A percentile compares a stretch with the other conserved stretches of the same genome.
Conservation (phyloP, 257 asterid species). For the Nicotiana obtusifolia region DNA sequence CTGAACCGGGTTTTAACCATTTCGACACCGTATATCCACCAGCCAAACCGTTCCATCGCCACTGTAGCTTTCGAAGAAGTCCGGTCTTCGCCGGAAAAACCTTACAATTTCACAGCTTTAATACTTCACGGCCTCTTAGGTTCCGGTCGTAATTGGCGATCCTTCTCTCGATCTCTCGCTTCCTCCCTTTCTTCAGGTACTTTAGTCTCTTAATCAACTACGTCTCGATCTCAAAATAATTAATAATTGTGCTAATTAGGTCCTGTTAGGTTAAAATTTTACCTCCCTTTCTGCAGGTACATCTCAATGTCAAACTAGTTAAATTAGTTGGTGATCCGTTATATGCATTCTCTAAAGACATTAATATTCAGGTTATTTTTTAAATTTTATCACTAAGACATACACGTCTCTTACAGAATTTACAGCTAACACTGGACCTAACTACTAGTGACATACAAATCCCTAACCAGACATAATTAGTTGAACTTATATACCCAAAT, state of each 20-base stretch:
- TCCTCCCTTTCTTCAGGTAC: slow-evolving; percentile 54
- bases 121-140: slow-evolving; percentile 91
- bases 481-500: too few species aligned
- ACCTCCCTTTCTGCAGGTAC: too few species aligned
- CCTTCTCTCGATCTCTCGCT: slow-evolving; percentile 72
- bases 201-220: not conserved
- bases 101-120: slow-evolving; percentile 61
- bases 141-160: slow-evolving; percentile 93
- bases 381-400: too few species aligned
- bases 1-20: slow-evolving; percentile 31
- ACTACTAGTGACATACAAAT: too few species aligned
- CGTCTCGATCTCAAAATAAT: not conserved
- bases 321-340: too few species aligned
- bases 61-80: slow-evolving; percentile 82
- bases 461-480: too few species aligned
- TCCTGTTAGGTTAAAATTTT: not conserved
- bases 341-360: not conserved
- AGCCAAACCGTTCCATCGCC: slow-evolving; percentile 24
- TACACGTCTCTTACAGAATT: too few species aligned
- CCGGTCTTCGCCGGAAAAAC: slow-evolving; percentile 41
- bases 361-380: too few species aligned
- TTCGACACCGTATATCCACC: slow-evolving; percentile 3
- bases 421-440: too few species aligned
- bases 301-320: not conserved
- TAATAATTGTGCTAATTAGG: not conserved